phyloP scores from a whole-genome alignment of 495 filamentous ascomycete species.

The Daldinia grandis region DNA sequence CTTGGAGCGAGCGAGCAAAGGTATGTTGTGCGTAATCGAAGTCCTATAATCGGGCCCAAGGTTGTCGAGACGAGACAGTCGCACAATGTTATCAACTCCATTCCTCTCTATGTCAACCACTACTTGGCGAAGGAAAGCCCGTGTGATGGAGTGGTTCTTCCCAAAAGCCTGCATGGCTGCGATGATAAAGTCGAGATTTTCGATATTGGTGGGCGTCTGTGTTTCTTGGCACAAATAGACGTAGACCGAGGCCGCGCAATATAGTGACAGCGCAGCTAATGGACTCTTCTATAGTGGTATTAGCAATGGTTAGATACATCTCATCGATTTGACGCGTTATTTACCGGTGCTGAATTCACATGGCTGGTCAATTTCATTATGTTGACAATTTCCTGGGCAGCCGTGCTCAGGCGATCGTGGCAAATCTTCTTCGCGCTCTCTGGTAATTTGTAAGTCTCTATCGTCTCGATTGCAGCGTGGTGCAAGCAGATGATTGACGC shows the following conservation, averaged over 20 bases:
- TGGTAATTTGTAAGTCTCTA: conserved; percentile 49
- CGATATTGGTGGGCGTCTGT: conserved; percentile 41
- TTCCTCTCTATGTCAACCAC: conserved; percentile 51
- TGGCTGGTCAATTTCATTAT: conserved; percentile 53
- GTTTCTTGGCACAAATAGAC: conserved; percentile 43
- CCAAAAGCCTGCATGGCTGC: conserved; percentile 50
- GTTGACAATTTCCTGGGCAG: conserved; percentile 55
- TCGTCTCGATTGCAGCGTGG: conserved; percentile 51
- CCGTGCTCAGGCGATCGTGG: conserved; percentile 45
- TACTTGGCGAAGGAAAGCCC: conserved; percentile 52
- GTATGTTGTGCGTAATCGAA: conserved; percentile 47
- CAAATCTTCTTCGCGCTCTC: conserved; percentile 45
- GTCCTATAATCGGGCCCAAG: conserved; percentile 18
- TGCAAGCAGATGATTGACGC: conserved; percentile 56
- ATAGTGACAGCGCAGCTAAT: conserved; percentile 52
- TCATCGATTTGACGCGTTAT: background rate
- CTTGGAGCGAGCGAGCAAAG: conserved; percentile 49
- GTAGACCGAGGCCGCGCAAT: conserved; percentile 54
- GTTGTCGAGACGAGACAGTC: conserved; percentile 20
- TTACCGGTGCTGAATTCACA: conserved; percentile 42
- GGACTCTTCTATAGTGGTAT: conserved; percentile 46
- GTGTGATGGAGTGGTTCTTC: conserved; percentile 49
- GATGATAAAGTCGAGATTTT: conserved; percentile 53
- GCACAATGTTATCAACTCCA: conserved; percentile 40
- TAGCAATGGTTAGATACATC: conserved; percentile 2